These are phyloP conservation scores for Fusarium nurragi DNA, from an alignment of 2,329 filamentous ascomycete genomes.

Conservation along the genomic window DNA sequence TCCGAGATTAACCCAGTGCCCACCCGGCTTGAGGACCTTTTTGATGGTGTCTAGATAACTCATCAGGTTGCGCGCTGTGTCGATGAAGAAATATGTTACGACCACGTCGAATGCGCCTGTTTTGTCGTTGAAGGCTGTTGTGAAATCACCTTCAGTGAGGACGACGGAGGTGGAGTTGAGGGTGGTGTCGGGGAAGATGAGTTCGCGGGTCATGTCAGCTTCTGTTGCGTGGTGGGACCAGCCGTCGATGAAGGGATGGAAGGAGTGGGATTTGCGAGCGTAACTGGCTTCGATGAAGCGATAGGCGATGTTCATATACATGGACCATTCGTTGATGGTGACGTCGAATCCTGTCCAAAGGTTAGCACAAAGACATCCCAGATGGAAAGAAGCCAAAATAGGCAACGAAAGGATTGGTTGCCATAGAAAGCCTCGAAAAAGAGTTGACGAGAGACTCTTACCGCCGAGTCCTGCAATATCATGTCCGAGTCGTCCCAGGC, in stretches of 20 bases:
- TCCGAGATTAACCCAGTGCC: constrained; percentile 65
- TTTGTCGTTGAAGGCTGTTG: constrained; percentile 49
- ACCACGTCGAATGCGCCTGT: constrained; percentile 57
- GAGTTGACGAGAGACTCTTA: constrained; percentile 28
- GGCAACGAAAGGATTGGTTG: too few species aligned
- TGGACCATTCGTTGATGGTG: constrained; percentile 66
- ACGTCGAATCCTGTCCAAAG: constrained; percentile 56
- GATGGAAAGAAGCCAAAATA: neutral
- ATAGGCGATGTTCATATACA: constrained; percentile 65
- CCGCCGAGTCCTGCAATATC: constrained; percentile 58
- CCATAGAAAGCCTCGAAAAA: too few species aligned
- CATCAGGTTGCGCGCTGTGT: constrained; percentile 66
- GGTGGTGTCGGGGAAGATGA: constrained; percentile 56
- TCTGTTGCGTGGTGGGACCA: constrained; percentile 65
- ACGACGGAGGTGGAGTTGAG: constrained; percentile 52
- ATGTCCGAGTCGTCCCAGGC: constrained; percentile 61
- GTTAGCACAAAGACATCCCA: neutral
- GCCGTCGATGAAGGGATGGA: constrained; percentile 65
- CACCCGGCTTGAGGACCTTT: constrained; percentile 56
- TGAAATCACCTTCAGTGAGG: constrained; percentile 67
- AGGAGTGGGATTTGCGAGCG: constrained; percentile 34
- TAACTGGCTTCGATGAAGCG: constrained; percentile 56
- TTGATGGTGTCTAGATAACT: constrained; percentile 65
- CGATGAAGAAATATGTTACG: constrained; percentile 68
- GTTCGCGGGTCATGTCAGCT: constrained; percentile 55